Base-by-base conservation (phyloP, 768 basidiomycete genomes). In the Leccinellum rugosiceps region DNA sequence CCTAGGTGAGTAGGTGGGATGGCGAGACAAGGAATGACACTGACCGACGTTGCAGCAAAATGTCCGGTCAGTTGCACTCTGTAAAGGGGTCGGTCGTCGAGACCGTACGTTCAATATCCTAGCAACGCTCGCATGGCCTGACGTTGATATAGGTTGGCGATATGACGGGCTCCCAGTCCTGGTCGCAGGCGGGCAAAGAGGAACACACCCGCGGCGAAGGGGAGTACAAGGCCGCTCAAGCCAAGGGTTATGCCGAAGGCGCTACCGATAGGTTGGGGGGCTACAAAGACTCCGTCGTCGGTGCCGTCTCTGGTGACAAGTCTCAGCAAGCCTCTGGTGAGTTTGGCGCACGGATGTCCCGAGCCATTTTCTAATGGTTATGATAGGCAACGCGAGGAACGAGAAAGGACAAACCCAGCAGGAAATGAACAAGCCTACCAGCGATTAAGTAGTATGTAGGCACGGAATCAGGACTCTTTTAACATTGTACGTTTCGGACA, bases 381-480 rank as follows among this genome's bases (percentile, higher is more conserved):
- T 2, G 19, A 14, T 34, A 85, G 85, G 86, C 1, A 84, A 85
- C 54, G 53, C 72, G 17, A 75, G 70, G 50, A 76, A 82, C 0
- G 81, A 85, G 48, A 84, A 85, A 59, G 85, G 86, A 0, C 62
- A 77, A 50, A 65, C 75, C 1, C 78, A 86, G 61, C 83, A 86
- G 66, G 73, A 82, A 4, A 17, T 78, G 30, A 87, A 86, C 67
- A 76, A 79, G 63, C 68, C 71, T 14, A 30, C 34, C 0, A 5
- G 4, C 6, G 45, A 43, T 32, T 63, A 21, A 57, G 5, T 26
- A 0, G 34, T 11, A 23, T 10, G 44, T 26, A 26, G 26, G 9
- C 13, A 17, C 50, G 52, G 10, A 30, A 1, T 55, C 10, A 8
- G 21, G 21, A 15, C 26, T 4, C 7, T 53, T 3, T n/a, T 23